A percentile compares a stretch with the other conserved stretches of the same genome.
Conservation (phyloP, 345 rosid genomes). For the Dipteronia sinensis region DNA sequence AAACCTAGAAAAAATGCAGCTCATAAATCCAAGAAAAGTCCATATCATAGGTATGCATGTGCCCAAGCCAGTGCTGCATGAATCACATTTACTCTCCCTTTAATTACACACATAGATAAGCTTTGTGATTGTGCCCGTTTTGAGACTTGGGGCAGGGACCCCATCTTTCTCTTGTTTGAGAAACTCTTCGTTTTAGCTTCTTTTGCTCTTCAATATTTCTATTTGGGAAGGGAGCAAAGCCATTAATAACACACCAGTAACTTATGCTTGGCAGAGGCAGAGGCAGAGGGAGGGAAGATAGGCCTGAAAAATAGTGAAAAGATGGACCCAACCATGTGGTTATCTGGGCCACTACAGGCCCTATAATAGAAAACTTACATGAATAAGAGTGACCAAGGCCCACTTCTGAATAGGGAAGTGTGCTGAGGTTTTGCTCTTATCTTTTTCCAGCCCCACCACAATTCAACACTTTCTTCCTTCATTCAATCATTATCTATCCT, state of each 20-base stretch:
- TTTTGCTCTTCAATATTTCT: not conserved
- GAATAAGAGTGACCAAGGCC: constrained; percentile 11
- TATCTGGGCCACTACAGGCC: constrained; percentile 31
- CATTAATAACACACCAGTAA: no score
- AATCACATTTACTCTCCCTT: not conserved
- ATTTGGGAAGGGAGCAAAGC: no score
- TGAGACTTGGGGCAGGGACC: constrained; percentile 3
- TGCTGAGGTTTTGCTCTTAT: not conserved
- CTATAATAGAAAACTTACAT: not conserved
- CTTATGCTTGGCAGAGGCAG: no score
- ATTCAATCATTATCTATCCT: not conserved
- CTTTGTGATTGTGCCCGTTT: not conserved
- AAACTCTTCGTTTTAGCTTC: not conserved
- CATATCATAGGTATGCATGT: constrained; percentile 6
- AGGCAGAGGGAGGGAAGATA: not conserved
- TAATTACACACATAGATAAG: not conserved
- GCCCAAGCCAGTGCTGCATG: constrained; percentile 2
- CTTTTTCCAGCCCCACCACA: constrained; percentile 15
- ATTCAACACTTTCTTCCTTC: not conserved
- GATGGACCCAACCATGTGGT: constrained; percentile 24
- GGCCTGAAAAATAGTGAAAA: not conserved
- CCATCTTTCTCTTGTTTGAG: not conserved
- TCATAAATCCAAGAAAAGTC: not conserved
- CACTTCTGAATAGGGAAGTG: constrained; percentile 8
- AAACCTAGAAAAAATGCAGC: not conserved